Conservation (phyloP, 2,329 filamentous ascomycete species). For the Trichoderma sp. region DNA sequence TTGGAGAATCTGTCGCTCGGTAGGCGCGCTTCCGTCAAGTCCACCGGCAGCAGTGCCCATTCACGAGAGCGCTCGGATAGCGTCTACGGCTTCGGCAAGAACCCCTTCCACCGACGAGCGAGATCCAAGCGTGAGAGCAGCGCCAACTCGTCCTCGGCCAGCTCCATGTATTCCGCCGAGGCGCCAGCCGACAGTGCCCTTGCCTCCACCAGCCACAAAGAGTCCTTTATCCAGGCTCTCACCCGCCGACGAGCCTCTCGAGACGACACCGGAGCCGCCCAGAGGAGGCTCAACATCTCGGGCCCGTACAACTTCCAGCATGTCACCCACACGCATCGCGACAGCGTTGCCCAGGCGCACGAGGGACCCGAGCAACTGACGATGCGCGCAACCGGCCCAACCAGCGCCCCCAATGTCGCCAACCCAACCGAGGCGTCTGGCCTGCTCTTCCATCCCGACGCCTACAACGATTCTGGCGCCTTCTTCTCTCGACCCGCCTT, state of each 20-base stretch:
- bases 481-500: slow-evolving; percentile 26
- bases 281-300: slow-evolving; percentile 57
- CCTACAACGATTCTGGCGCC: slow-evolving; percentile 33
- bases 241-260: slow-evolving; percentile 48
- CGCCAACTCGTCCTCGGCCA: slow-evolving; percentile 50
- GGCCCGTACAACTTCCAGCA: slow-evolving; percentile 69
- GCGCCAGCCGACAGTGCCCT: slow-evolving; percentile 38
- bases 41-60: slow-evolving; percentile 52
- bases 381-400: slow-evolving; percentile 29
- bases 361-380: slow-evolving; percentile 17
- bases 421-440: slow-evolving; percentile 41
- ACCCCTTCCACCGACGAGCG: slow-evolving; percentile 58
- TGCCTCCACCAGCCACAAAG: slow-evolving; percentile 39
- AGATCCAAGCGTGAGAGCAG: slow-evolving; percentile 54
- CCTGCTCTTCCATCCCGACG: slow-evolving; percentile 48
- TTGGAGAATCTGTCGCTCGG: slow-evolving; percentile 53
- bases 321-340: slow-evolving; percentile 58
- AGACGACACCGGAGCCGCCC: slow-evolving; percentile 35
- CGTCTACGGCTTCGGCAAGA: slow-evolving; percentile 60
- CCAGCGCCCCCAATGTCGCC: slow-evolving; percentile 25
- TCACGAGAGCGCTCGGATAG: slow-evolving; percentile 58
- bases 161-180: slow-evolving; percentile 53
- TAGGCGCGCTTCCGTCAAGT: slow-evolving; percentile 59
- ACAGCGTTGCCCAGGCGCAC: slow-evolving; percentile 45
- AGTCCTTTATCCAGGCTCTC: slow-evolving; percentile 54